Percentiles rank a stretch among this genome's conserved stretches.
These are phyloP conservation scores for Candida pseudoglaebosa DNA, from an alignment of 805 yeast species.

Conservation along the genomic window DNA sequence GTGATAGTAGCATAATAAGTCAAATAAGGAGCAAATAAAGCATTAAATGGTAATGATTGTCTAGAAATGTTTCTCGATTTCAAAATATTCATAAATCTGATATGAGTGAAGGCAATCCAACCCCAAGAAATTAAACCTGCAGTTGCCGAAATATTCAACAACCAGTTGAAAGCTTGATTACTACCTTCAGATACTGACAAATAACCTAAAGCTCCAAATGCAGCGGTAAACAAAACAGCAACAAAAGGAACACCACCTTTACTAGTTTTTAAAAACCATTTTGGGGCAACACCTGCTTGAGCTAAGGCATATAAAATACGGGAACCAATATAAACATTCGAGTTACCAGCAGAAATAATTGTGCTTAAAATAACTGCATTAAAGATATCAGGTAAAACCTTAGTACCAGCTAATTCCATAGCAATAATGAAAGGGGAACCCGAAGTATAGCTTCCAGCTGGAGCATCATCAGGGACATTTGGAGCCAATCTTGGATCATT, in stretches of 20 bases:
- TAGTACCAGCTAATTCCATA: constrained; percentile 63
- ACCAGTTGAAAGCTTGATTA: constrained; percentile 62
- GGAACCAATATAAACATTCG: constrained; percentile 69
- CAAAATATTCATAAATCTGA: constrained; percentile 67
- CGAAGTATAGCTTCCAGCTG: constrained; percentile 35
- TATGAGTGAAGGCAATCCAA: constrained; percentile 58
- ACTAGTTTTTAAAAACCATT: constrained; percentile 45
- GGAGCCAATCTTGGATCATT: constrained; percentile 49
- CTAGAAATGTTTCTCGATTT: constrained; percentile 61
- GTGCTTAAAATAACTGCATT: constrained; percentile 70
- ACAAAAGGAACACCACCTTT: constrained; percentile 58
- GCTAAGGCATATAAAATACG: constrained; percentile 64
- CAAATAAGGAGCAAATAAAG: constrained; percentile 58
- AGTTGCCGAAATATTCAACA: constrained; percentile 68
- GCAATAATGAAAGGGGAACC: constrained; percentile 74
- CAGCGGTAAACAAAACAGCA: constrained; percentile 53
- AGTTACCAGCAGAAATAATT: constrained; percentile 75
- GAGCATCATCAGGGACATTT: constrained; percentile 15
- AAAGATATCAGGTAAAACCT: constrained; percentile 62
- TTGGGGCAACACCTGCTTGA: constrained; percentile 54
- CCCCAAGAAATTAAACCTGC: constrained; percentile 76
- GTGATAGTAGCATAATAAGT: constrained; percentile 61
- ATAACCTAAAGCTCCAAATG: constrained; percentile 63
- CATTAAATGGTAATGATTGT: constrained; percentile 70
- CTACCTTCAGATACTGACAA: constrained; percentile 53